phyloP scores from a whole-genome alignment of 176 grass and related monocot genomes.

The Phoenix dactylifera region DNA sequence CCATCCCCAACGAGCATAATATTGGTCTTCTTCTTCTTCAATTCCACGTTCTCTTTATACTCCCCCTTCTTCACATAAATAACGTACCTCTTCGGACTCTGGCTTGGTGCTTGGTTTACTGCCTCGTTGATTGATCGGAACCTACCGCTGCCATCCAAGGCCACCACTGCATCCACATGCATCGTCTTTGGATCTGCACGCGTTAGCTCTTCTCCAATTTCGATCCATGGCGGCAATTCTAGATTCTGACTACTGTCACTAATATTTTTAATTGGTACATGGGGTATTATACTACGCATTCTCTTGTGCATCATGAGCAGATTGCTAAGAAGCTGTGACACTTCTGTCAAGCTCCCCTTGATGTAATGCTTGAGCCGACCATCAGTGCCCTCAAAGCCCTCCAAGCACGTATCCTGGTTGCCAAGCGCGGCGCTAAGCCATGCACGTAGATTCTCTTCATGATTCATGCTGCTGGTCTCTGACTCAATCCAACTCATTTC shows the following conservation, averaged over 20 bases:
- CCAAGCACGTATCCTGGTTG: conserved; percentile 84
- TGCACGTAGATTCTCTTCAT: conserved; percentile 52
- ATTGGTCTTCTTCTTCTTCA: conserved; percentile 84
- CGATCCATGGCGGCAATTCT: conserved; percentile 62
- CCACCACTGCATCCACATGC: conserved; percentile 65
- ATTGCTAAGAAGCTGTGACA: conserved; percentile 80
- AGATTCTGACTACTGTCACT: neutral
- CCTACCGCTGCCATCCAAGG: conserved; percentile 64
- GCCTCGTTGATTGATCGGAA: conserved; percentile 72
- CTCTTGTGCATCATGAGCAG: conserved; percentile 66
- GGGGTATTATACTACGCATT: conserved; percentile 48
- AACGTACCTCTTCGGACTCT: conserved; percentile 50
- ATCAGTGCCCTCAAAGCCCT: conserved; percentile 62
- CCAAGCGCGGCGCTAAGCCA: conserved; percentile 74
- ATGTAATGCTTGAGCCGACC: conserved; percentile 40
- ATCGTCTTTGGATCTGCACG: conserved; percentile 7
- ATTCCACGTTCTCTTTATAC: conserved; percentile 82
- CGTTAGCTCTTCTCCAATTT: conserved; percentile 11
- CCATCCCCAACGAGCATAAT: conserved; percentile 70
- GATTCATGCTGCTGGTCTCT: conserved; percentile 5
- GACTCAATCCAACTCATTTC: conserved; percentile 32
- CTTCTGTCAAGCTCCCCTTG: conserved; percentile 31
- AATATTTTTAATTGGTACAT: conserved; percentile 12
- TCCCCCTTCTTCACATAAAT: conserved; percentile 80
- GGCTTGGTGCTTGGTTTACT: conserved; percentile 47